Base-by-base conservation (phyloP, 2,329 filamentous ascomycete species). In the Verticillium tricorpus region DNA sequence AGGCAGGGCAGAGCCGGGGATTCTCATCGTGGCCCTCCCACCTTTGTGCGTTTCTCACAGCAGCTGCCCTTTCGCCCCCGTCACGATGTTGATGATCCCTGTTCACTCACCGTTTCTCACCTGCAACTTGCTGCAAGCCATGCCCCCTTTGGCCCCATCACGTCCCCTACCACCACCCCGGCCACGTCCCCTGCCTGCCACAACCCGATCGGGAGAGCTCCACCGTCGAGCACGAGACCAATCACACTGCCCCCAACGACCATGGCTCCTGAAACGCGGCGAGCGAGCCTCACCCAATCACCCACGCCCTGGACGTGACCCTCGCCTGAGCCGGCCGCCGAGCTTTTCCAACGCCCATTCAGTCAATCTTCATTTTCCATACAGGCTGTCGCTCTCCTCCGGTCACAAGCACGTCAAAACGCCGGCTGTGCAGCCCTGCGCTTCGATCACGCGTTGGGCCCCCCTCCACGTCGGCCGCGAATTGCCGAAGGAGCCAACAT, bases 51-150 rank as follows among this genome's bases (percentile, higher is more conserved):
- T 52, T 25, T 52, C 19, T 5, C 45, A 52, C n/a, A n/a, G 11
- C n/a, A 25, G 19, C 19, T 22, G 11, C 19, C 45, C 45, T 19
- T 5, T 52, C 45, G 45, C 45, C 45, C 45, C 19, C 11, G n/a
- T 58, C 22, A 22, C 25, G n/a, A 52, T 52, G 11, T 25, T 52
- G 19, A n/a, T 52, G 45, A 52, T 28, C 45, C 45, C 45, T 52
- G 45, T 45, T 25, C 39, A 17, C 57, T 58, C 57, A 58, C 57
- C 57, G 57, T 58, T 59, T 59, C 45, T 59, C 58, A 59, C 58
- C 58, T 59, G 58, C 58, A 59, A 59, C 58, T 54, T 54, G 58
- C 58, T 59, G 58, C 45, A 54, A 59, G 58, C 58, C 58, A 59
- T 40, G 40, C 37, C 56, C 31, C 56, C 28, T 28, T 58, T 37